phyloP scores from a whole-genome alignment of 139 green algal genomes.

The Closterium sp. region DNA sequence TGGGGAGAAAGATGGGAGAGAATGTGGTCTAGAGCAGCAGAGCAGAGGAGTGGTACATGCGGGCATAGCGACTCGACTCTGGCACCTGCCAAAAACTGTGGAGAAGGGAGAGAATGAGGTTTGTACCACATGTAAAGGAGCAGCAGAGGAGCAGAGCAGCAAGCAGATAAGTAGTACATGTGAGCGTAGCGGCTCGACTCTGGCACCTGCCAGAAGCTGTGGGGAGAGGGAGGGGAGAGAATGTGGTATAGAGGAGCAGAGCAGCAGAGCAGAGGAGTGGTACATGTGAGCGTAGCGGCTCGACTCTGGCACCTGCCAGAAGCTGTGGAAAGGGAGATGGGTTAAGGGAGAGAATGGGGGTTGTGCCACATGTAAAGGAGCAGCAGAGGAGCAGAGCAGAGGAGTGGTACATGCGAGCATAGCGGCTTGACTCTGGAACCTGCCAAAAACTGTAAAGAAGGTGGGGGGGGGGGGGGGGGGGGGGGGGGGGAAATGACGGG shows the following conservation, averaged over 20 bases:
- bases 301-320: neutral
- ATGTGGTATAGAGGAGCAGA: neutral
- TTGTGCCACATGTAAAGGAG: too few relatives aligned
- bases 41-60: conserved; percentile 18
- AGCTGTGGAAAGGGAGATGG: neutral
- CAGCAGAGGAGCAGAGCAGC: neutral
- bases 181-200: neutral
- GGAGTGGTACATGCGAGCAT: neutral
- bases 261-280: conserved; percentile 9
- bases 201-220: neutral
- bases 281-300: conserved; percentile 6
- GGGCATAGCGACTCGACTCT: neutral
- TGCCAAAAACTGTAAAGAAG: neutral
- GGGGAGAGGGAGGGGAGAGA: neutral
- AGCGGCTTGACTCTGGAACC: neutral
- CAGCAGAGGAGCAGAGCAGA: neutral
- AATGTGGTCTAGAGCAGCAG: neutral
- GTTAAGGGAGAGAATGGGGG: neutral
- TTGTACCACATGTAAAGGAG: too few relatives aligned
- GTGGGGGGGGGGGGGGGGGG: too few relatives aligned
- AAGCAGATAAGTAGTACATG: neutral
- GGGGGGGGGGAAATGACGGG: neutral
- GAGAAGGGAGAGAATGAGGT: neutral
- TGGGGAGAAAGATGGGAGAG: neutral
- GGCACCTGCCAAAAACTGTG: neutral